Conservation (phyloP, 208 protist species). For the Trypanosoma avium region DNA sequence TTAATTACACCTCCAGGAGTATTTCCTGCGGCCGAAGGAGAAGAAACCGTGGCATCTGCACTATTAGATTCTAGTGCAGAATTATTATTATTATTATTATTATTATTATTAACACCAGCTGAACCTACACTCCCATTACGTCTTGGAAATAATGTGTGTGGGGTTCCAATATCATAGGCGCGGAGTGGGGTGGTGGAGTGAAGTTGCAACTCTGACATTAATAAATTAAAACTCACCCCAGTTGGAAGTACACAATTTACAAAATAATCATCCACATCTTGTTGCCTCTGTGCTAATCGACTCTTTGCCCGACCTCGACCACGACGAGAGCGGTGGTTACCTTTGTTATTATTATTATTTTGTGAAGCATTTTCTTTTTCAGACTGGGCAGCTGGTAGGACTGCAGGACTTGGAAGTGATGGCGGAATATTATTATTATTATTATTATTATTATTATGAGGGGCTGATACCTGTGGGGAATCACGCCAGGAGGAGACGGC, state of each 20-base stretch:
- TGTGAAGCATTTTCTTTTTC: constrained; percentile 11
- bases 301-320: constrained; percentile 26
- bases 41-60: too few species aligned
- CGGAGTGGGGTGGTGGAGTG: constrained; percentile 46
- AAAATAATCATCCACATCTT: constrained; percentile 71
- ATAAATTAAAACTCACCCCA: constrained; percentile 33
- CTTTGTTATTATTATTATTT: constrained; percentile 9
- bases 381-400: constrained; percentile 13
- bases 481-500: constrained; percentile 72
- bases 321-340: constrained; percentile 17
- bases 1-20: too few species aligned
- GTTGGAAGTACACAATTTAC: constrained; percentile 52
- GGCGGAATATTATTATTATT: too few species aligned
- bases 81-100: too few species aligned
- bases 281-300: constrained; percentile 8
- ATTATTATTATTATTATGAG: too few species aligned
- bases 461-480: constrained; percentile 30
- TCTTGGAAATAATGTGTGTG: constrained; percentile 38
- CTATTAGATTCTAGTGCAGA: too few species aligned
- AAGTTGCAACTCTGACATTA: constrained; percentile 53
- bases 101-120: too few species aligned
- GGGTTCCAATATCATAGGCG: constrained; percentile 50
- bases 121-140: background rate
- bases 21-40: too few species aligned
- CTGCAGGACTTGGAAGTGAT: constrained; percentile 11